Evolutionary conservation across 2,329 filamentous ascomycete species (phyloP).

Genomic region (Acrocalymma vagum): DNA sequence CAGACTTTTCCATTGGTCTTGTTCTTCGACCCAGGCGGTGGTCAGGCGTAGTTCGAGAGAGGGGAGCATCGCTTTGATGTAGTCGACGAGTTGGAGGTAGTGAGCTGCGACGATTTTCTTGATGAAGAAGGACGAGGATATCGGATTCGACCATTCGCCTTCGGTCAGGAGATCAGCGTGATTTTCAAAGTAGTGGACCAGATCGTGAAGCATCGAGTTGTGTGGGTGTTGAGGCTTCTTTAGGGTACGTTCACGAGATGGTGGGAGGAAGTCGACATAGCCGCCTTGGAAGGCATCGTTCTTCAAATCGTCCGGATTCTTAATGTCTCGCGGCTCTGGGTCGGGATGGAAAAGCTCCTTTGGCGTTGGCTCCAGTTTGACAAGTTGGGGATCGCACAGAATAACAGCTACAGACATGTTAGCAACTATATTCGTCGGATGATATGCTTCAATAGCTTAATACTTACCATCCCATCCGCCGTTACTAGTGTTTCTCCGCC

Average conservation of each 20-base stretch:
- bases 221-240: conserved; percentile 29
- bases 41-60: conserved; percentile 41
- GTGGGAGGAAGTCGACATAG: conserved; percentile 39
- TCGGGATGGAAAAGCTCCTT: conserved; percentile 17
- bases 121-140: conserved; percentile 33
- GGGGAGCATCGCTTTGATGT: conserved; percentile 45
- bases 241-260: conserved; percentile 1
- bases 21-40: conserved; percentile 42
- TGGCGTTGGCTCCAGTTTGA: conserved; percentile 17
- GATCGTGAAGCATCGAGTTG: conserved; percentile 35
- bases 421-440: conserved; percentile 6
- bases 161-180: conserved; percentile 24
- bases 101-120: conserved; percentile 46
- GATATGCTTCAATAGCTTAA: neutral
- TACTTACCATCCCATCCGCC: conserved; percentile 44
- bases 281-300: conserved; percentile 40
- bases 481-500: conserved; percentile 25
- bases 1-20: conserved; percentile 43
- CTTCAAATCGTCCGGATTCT: conserved; percentile 9
- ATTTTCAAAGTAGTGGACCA: conserved; percentile 36
- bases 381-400: conserved; percentile 41
- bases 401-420: conserved; percentile 30
- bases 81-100: conserved; percentile 42
- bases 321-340: conserved; percentile 5
- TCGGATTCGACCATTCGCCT: conserved; percentile 29